These are phyloP conservation scores for Zostera marina DNA, from an alignment of 116 monocot genomes.

Conservation along the genomic window DNA sequence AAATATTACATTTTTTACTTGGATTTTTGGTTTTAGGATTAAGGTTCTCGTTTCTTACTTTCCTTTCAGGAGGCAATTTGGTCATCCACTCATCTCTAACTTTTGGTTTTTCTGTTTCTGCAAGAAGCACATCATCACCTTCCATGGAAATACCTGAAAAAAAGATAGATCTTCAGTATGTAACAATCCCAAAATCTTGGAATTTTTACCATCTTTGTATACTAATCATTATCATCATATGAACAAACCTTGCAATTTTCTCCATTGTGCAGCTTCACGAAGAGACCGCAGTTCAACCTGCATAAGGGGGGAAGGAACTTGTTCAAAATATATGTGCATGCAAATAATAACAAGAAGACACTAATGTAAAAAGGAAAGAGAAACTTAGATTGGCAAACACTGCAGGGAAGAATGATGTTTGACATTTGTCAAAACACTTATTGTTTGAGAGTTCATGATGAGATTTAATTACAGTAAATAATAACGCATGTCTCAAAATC, in stretches of 20 bases:
- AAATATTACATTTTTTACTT: no score
- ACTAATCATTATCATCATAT: background rate
- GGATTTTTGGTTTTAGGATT: no score
- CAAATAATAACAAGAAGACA: no score
- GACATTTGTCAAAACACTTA: no score
- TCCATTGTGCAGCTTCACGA: slow-evolving; percentile 95
- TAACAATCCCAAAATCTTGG: background rate
- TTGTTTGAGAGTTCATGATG: no score
- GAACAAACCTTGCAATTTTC: slow-evolving; percentile 59
- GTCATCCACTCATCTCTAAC: slow-evolving; percentile 99
- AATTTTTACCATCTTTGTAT: background rate
- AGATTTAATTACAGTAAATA: no score
- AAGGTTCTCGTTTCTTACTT: slow-evolving; percentile 27
- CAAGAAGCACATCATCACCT: slow-evolving; percentile 88
- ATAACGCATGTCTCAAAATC: no score
- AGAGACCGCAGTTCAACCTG: slow-evolving; percentile 59
- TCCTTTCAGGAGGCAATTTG: slow-evolving; percentile 83
- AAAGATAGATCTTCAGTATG: background rate
- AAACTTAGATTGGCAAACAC: no score
- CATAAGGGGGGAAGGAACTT: background rate
- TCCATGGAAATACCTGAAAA: slow-evolving; percentile 70
- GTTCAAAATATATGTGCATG: background rate
- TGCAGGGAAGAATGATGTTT: no score
- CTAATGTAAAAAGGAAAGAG: no score
- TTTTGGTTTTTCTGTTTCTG: slow-evolving; percentile 29